Evolutionary conservation across 2,329 filamentous ascomycete genomes (phyloP), one percentile per base, ranked within the genome.

Genomic region (Mycosphaerelloides madeirae): DNA sequence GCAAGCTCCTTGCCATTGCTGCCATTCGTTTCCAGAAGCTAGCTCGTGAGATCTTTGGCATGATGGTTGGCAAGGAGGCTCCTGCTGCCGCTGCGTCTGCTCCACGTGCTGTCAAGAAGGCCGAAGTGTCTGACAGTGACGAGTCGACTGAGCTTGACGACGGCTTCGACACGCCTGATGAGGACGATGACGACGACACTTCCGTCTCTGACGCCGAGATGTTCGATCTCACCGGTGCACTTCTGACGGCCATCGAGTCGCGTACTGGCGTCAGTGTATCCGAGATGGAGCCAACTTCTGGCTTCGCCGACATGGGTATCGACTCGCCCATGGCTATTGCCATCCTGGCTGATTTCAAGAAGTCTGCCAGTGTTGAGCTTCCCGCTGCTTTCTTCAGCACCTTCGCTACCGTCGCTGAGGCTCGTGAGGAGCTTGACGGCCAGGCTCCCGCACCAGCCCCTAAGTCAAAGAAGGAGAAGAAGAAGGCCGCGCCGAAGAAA

Each of bases 261-360:
- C 25, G 38, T 18, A 29, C 40, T 3, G 48, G 44, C 22, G 16
- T 40, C 13, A 22, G 25, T n/a, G 11, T 33, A 6, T 14, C 16
- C 12, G 34, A 38, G n/a, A 13, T 48, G 13, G 36, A 28, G 3
- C 35, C 33, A 15, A 9, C 14, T 14, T 12, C 16, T 8, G 25
- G 14, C 11, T 38, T 48, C 35, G 45, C 32, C 7, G 35, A 43
- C n/a, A 8, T 48, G 8, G 47, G 38, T 16, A 31, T 50, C 7
- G 44, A 50, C 28, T 48, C 44, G 4, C 28, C 44, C n/a, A 29
- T 47, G 57, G 38, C 19, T 29, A 34, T 50, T 15, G 43, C 22
- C 14, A 44, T 48, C 20, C 14, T 44, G 14, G 29, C 41, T 28
- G 31, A 31, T 41, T 50, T 66, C 32, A 46, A 55, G 22, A 25